Percentiles rank a stretch among this genome's conserved stretches.
phyloP scores from a whole-genome alignment of 1,284 basidiomycete species.

The Takashimella tepidaria region DNA sequence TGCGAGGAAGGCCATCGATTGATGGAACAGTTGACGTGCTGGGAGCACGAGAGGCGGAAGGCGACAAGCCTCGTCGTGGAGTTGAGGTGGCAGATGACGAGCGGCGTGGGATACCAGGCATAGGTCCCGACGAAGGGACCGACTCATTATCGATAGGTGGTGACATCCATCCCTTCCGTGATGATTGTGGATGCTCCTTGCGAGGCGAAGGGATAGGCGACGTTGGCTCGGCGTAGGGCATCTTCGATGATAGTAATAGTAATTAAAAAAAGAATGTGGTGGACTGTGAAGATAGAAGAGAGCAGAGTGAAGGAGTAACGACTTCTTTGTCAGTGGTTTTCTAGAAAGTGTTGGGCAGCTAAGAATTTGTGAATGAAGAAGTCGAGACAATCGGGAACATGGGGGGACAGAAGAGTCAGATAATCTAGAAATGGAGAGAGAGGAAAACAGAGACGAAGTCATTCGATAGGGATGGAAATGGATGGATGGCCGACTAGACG shows the following conservation, averaged over 20 bases:
- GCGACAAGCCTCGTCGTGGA: conserved; percentile 24
- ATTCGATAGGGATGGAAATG: neutral
- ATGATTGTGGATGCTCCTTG: conserved; percentile 17
- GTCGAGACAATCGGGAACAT: neutral
- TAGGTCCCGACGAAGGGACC: conserved; percentile 17
- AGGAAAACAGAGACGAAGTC: neutral
- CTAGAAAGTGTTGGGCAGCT: too few relatives aligned
- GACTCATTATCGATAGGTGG: neutral
- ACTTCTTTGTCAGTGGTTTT: neutral
- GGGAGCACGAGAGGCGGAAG: conserved; percentile 16
- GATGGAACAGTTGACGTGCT: conserved; percentile 9
- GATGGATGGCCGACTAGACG: neutral
- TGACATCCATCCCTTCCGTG: neutral
- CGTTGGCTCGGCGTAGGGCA: conserved; percentile 46
- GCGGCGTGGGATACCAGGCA: conserved; percentile 42
- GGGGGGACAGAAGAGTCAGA: neutral
- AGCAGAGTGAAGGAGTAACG: neutral
- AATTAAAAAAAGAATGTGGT: neutral
- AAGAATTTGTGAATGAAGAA: too few relatives aligned
- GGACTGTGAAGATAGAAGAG: too few relatives aligned
- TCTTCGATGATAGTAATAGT: conserved; percentile 11
- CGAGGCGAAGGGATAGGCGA: conserved; percentile 31
- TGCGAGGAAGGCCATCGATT: conserved; percentile 10
- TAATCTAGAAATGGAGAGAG: neutral
- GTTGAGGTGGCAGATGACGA: conserved; percentile 25